Conservation (phyloP, 345 rosid genomes). For the Erodium maritimum region DNA sequence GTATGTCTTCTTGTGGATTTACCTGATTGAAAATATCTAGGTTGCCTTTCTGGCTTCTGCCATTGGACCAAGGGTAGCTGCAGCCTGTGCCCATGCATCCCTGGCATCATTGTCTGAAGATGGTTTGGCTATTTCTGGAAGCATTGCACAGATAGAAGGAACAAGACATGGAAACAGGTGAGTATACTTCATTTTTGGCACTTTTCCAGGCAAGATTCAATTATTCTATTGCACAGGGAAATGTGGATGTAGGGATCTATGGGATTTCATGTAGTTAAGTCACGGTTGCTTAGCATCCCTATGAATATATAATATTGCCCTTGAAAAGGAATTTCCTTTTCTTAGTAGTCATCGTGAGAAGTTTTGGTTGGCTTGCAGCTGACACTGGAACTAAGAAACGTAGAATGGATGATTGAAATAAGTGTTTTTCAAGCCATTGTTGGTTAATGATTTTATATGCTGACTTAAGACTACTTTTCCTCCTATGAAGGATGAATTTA, state of each 20-base stretch:
- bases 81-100: slow-evolving; percentile 96
- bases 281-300: not conserved
- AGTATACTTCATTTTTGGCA: slow-evolving; percentile 14
- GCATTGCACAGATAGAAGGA: slow-evolving; percentile 18
- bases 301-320: not conserved
- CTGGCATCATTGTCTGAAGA: slow-evolving; percentile 65
- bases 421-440: not conserved
- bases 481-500: slow-evolving; percentile 41
- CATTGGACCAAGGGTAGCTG: slow-evolving; percentile 97
- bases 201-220: slow-evolving; percentile 6
- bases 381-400: too few species aligned
- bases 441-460: not conserved
- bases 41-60: slow-evolving; percentile 95
- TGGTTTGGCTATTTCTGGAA: slow-evolving; percentile 13
- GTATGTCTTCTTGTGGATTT: slow-evolving; percentile 9
- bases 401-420: too few species aligned
- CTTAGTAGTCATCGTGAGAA: not conserved
- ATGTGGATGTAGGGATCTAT: not conserved
- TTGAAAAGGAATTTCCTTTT: not conserved
- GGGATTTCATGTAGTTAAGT: not conserved
- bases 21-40: slow-evolving; percentile 26
- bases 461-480: slow-evolving; percentile 1
- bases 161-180: slow-evolving; percentile 39
- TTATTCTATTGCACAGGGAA: not conserved
- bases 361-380: not conserved